phyloP scores from a whole-genome alignment of 2,329 filamentous ascomycete species.

The Colletotrichum lupini region DNA sequence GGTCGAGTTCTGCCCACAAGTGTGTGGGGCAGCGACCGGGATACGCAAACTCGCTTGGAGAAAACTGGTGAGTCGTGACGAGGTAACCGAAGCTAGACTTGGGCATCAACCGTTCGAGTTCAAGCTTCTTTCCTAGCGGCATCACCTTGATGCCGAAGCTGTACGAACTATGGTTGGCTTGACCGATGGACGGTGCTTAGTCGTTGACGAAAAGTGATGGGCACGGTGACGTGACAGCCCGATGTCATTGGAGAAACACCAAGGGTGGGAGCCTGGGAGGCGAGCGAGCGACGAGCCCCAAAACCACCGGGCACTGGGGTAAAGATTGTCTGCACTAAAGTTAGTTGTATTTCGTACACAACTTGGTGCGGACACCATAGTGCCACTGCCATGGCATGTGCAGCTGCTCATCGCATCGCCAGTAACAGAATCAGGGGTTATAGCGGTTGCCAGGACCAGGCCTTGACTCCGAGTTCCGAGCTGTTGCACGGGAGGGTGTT shows the following conservation, averaged over 20 bases:
- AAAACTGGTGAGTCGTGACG: not conserved
- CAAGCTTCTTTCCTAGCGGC: slow-evolving; percentile 32
- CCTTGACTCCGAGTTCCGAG: slow-evolving; percentile 20
- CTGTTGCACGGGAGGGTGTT: slow-evolving; percentile 27
- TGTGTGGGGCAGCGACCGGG: slow-evolving; percentile 23
- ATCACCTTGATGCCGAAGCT: slow-evolving; percentile 8
- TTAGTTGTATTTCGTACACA: not conserved
- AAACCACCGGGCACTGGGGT: not conserved
- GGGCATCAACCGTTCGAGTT: slow-evolving; percentile 7
- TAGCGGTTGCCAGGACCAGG: slow-evolving; percentile 9
- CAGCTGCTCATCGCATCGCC: not conserved
- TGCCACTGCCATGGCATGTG: not conserved
- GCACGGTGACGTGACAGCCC: slow-evolving; percentile 20
- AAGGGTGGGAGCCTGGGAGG: not conserved
- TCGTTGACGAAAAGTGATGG: slow-evolving; percentile 13
- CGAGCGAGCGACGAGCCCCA: slow-evolving; percentile 6
- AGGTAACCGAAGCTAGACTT: slow-evolving; percentile 6
- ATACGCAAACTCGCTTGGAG: not conserved
- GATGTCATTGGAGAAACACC: slow-evolving; percentile 24
- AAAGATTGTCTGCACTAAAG: not conserved
- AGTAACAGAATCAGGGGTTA: not conserved
- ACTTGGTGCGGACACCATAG: too few species aligned
- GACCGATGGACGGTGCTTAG: not conserved
- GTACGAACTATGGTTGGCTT: not conserved
- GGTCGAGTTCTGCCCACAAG: slow-evolving; percentile 21